Conservation (phyloP, 2,329 filamentous ascomycete genomes). For the Lasiodiplodia theobromae region DNA sequence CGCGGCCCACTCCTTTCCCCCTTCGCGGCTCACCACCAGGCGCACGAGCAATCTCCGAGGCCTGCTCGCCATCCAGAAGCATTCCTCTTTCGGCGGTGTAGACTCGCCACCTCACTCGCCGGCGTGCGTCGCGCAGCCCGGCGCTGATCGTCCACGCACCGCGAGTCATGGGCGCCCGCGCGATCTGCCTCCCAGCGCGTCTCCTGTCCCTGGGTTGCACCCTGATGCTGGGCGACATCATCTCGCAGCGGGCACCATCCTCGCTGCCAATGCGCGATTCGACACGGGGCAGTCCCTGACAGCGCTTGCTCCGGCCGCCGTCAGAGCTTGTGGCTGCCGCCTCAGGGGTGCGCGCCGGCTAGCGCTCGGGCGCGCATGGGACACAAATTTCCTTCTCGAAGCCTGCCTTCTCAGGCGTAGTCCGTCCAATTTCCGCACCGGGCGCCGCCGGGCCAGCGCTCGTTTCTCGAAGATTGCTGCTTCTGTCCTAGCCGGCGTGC, state of each 20-base stretch:
- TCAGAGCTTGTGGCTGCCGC: slow-evolving; percentile 32
- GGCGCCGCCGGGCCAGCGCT: slow-evolving; percentile 37
- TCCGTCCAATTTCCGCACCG: slow-evolving; percentile 42
- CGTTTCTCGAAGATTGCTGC: slow-evolving; percentile 49
- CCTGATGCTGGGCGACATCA: slow-evolving; percentile 27
- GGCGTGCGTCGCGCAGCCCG: slow-evolving; percentile 11
- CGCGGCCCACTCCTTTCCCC: slow-evolving; percentile 29
- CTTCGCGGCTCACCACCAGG: slow-evolving; percentile 20
- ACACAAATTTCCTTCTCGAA: slow-evolving; percentile 44
- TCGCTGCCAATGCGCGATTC: slow-evolving; percentile 21
- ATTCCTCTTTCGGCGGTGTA: slow-evolving; percentile 29
- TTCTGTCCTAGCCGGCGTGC: slow-evolving; percentile 33
- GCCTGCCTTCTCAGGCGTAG: slow-evolving; percentile 37
- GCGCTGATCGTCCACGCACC: slow-evolving; percentile 10
- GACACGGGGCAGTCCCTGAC: slow-evolving; percentile 26
- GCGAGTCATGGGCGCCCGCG: slow-evolving; percentile 13
- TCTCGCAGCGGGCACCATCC: slow-evolving; percentile 24
- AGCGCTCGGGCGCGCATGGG: slow-evolving; percentile 35
- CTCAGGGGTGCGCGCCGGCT: slow-evolving; percentile 40
- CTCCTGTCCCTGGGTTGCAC: slow-evolving; percentile 13
- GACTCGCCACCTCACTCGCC: slow-evolving; percentile 25
- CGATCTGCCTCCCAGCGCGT: slow-evolving; percentile 18
- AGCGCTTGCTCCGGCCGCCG: slow-evolving; percentile 34
- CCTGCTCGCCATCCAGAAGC: slow-evolving; percentile 18
- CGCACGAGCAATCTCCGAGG: slow-evolving; percentile 38